These are phyloP conservation scores for Zygotorulaspora florentina DNA, from an alignment of 805 yeast genomes.

Conservation along the genomic window DNA sequence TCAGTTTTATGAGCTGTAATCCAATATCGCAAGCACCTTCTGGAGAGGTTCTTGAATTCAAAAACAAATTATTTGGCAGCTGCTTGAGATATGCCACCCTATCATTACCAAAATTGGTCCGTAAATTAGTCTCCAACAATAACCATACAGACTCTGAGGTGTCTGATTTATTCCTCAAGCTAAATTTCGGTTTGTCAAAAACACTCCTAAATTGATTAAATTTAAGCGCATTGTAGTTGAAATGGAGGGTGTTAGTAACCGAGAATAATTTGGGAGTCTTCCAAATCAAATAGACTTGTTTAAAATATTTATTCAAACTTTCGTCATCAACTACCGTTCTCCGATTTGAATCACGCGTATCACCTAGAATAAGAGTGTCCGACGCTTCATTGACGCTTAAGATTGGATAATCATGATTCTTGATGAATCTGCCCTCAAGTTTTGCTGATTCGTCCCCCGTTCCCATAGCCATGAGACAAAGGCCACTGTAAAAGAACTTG, in stretches of 20 bases:
- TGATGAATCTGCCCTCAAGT: constrained; percentile 38
- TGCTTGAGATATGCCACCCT: constrained; percentile 21
- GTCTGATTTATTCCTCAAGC: constrained; percentile 35
- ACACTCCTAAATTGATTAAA: constrained; percentile 16
- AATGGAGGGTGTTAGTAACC: constrained; percentile 24
- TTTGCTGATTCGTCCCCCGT: constrained; percentile 45
- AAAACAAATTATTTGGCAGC: constrained; percentile 13
- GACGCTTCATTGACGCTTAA: constrained; percentile 33
- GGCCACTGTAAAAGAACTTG: constrained; percentile 17
- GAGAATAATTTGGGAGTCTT: constrained; percentile 36
- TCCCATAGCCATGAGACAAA: constrained; percentile 59
- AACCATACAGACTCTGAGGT: constrained; percentile 40
- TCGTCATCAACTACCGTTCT: constrained; percentile 9
- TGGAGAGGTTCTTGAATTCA: constrained; percentile 16
- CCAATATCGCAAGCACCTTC: constrained; percentile 38
- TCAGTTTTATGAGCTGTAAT: constrained; percentile 34
- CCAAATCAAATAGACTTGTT: constrained; percentile 65
- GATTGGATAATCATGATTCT: constrained; percentile 71
- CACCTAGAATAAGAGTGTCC: constrained; percentile 35
- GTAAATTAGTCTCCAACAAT: constrained; percentile 48
- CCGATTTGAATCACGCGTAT: constrained; percentile 37
- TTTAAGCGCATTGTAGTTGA: constrained; percentile 28
- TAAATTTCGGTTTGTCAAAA: constrained; percentile 43
- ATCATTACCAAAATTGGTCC: constrained; percentile 10
- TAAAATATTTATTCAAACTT: constrained; percentile 40